phyloP scores from a whole-genome alignment of 164 flowering plant species.

The Stephania yunnanensis region DNA sequence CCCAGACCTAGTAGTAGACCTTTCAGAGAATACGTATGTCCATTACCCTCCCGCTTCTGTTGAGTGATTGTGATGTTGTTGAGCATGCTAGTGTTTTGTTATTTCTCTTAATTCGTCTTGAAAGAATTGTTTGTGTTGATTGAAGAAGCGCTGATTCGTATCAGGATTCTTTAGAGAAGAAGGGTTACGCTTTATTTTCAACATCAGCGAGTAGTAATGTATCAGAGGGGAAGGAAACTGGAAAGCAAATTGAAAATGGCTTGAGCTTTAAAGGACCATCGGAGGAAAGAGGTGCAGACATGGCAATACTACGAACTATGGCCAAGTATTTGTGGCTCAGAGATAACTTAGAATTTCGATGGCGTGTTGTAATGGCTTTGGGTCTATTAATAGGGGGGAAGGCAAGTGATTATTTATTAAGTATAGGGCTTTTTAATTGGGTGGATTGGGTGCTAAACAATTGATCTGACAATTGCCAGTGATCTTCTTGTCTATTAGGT shows the following conservation, averaged over 20 bases:
- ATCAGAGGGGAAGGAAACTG: slow-evolving; percentile 13
- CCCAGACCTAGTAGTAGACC: slow-evolving; percentile 5
- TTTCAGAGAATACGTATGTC: slow-evolving; percentile 18
- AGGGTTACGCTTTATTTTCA: slow-evolving; percentile 35
- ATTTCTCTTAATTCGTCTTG: background rate
- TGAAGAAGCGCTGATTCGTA: background rate
- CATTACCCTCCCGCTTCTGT: background rate
- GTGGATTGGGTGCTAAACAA: background rate
- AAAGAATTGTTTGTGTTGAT: background rate
- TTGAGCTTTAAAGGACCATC: slow-evolving; percentile 19
- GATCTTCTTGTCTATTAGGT: slow-evolving; percentile 41
- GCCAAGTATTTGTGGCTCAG: slow-evolving; percentile 84
- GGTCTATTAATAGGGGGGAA: slow-evolving; percentile 82
- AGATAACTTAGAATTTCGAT: slow-evolving; percentile 74
- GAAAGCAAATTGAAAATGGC: background rate
- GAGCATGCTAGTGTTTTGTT: background rate
- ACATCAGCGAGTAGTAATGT: slow-evolving; percentile 29
- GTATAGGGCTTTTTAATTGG: background rate
- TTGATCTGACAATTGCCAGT: slow-evolving; percentile 5
- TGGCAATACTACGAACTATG: slow-evolving; percentile 62
- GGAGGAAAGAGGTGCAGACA: slow-evolving; percentile 45
- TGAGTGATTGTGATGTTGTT: background rate
- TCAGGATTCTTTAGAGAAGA: background rate
- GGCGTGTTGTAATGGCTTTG: slow-evolving; percentile 66
- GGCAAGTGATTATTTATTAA: slow-evolving; percentile 25